phyloP scores from a whole-genome alignment of 768 basidiomycete genomes.

The Holtermannia corniformis region DNA sequence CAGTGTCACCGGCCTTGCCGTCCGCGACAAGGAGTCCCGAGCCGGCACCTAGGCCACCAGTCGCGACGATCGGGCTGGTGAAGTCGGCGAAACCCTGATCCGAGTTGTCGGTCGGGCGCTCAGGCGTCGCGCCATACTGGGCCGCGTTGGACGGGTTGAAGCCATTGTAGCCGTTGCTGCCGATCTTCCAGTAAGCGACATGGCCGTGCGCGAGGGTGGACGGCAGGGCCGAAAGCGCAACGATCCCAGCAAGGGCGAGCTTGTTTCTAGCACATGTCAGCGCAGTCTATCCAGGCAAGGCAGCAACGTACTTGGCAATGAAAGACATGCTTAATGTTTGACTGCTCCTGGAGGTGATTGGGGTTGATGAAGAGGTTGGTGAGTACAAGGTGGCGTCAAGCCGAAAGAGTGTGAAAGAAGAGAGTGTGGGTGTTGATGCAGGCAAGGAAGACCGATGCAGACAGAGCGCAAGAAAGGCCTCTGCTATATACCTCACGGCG shows the following conservation, averaged over 20 bases:
- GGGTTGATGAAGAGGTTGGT: background rate
- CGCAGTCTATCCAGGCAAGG: background rate
- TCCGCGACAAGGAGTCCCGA: conserved; percentile 9
- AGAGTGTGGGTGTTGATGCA: background rate
- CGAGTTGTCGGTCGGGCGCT: conserved; percentile 8
- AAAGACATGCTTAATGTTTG: background rate
- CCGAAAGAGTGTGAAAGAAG: background rate
- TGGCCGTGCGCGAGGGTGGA: background rate
- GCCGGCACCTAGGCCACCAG: conserved; percentile 10
- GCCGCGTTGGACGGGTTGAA: conserved; percentile 14
- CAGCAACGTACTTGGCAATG: background rate
- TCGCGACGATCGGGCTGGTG: conserved; percentile 10
- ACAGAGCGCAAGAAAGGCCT: background rate
- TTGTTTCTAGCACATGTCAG: background rate
- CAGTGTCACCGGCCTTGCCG: conserved; percentile 8
- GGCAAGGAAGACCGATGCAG: background rate
- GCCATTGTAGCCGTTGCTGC: conserved; percentile 4
- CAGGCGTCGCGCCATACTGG: conserved; percentile 5
- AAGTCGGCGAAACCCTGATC: conserved; percentile 5
- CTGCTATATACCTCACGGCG: too few species aligned
- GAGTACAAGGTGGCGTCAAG: background rate
- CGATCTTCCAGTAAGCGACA: background rate
- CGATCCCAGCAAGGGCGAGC: background rate
- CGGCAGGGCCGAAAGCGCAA: background rate
- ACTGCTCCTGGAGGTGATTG: background rate